Base-by-base conservation (phyloP, 345 rosid genomes). In the Citrus reticulata region DNA sequence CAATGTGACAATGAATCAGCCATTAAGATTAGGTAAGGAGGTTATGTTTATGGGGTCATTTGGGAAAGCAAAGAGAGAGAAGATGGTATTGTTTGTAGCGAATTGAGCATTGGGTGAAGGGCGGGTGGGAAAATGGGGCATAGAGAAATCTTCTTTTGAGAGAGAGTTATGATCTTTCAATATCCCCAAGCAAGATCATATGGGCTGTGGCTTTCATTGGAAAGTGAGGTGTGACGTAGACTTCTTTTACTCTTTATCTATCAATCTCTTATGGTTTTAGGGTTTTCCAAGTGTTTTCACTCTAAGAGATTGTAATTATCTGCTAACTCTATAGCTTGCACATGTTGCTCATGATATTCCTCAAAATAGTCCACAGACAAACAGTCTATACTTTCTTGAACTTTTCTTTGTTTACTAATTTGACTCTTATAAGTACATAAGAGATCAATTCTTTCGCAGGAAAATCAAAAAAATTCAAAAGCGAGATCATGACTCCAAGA, bases 171-270 rank as follows among this genome's bases (percentile, higher is more conserved):
- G 87, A 87, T 79, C 84, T 87, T 85, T 81, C 88, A 78, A 78
- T 80, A 69, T 82, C 87, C 83, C 88, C 86, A 57, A 82, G 83
- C 86, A 85, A 82, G 83, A 86, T 87, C 91, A 88, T 89, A 87
- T 87, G 88, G 88, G 71, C 46, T 82, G 83, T 78, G 84, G 79
- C 64, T 81, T 85, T 83, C 84, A 62, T 84, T 78, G 87, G 84
- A 82, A 84, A 86, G 89, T 72, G 89, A 83, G 34, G 78, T 75
- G 40, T 75, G 72, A 82, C 74, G 59, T 79, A 40, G 59, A 42
- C 78, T 79, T 73, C 62, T 62, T 77, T 72, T 60, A 25, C 40
- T 70, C 34, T 83, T 83, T 34, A 66, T 63, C 35, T 54, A 66
- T 63, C 35, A 30, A 10, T 73, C 71, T 73, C 68, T 67, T 73